Evolutionary conservation across 2,329 filamentous ascomycete genomes (phyloP).

Genomic region (Hirsutella rhossiliensis): DNA sequence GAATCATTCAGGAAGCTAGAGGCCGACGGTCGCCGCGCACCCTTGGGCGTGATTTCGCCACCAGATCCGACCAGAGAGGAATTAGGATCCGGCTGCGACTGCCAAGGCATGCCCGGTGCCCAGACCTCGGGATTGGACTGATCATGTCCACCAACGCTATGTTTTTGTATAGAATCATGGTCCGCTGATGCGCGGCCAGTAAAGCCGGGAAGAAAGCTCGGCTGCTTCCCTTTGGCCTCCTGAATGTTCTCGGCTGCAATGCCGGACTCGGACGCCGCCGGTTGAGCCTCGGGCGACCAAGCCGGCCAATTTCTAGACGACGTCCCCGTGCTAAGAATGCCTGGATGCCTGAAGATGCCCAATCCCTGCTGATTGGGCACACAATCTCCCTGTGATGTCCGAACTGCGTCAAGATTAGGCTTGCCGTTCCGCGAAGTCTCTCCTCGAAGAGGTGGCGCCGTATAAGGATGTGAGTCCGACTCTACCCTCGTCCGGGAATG

Average conservation of each 20-base stretch:
- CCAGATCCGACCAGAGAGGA: too few relatives aligned
- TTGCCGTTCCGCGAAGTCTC: slow-evolving; percentile 8
- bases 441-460: slow-evolving; percentile 6
- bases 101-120: too few relatives aligned
- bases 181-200: slow-evolving; percentile 12
- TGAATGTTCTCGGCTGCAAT: slow-evolving; percentile 23
- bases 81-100: too few relatives aligned
- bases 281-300: too few relatives aligned
- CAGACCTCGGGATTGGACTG: too few relatives aligned
- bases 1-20: slow-evolving; percentile 11
- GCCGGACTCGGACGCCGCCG: slow-evolving; percentile 28
- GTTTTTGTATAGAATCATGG: slow-evolving; percentile 1
- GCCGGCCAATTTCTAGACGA: too few relatives aligned
- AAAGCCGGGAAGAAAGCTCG: slow-evolving; percentile 23
- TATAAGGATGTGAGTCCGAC: slow-evolving; percentile 6
- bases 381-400: too few relatives aligned
- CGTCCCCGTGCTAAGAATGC: too few relatives aligned
- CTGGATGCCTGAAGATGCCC: too few relatives aligned
- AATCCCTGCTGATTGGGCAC: too few relatives aligned
- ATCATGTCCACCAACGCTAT: not conserved
- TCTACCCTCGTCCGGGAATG: slow-evolving; percentile 6
- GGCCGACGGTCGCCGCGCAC: slow-evolving; percentile 9
- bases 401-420: too few relatives aligned
- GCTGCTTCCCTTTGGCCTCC: slow-evolving; percentile 24
- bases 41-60: not conserved